A percentile compares a stretch with the other conserved stretches of the same genome.
Conservation (phyloP, 164 flowering plant genomes). For the Stephania yunnanensis region DNA sequence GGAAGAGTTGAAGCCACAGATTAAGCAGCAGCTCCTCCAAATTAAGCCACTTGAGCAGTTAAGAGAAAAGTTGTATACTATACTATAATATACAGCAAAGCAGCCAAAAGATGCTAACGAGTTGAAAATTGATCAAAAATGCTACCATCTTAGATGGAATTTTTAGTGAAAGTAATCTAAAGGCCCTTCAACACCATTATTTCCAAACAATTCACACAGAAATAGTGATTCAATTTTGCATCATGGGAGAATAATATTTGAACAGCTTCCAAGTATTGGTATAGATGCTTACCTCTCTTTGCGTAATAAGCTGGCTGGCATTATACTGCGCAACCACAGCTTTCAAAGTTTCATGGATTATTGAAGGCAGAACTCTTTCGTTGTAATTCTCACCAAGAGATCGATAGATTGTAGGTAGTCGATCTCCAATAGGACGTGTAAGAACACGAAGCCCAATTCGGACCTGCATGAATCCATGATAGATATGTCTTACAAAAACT, state of each 20-base stretch:
- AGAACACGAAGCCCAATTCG: conserved; percentile 86
- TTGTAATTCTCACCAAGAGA: conserved; percentile 78
- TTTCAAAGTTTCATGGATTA: conserved; percentile 81
- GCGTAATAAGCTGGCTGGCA: conserved; percentile 89
- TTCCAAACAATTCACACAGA: not conserved
- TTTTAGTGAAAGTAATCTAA: not conserved
- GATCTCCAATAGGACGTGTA: conserved; percentile 63
- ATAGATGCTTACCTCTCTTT: conserved; percentile 56
- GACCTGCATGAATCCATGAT: conserved; percentile 35
- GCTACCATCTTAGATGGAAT: not conserved
- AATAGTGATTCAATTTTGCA: not conserved
- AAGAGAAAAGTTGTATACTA: not conserved
- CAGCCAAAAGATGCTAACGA: not conserved
- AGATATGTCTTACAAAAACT: not conserved
- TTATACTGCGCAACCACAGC: conserved; percentile 90
- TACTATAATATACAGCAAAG: not conserved
- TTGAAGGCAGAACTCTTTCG: conserved; percentile 77
- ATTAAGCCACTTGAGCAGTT: not conserved
- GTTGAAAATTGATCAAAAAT: not conserved
- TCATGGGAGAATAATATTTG: not conserved
- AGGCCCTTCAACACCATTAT: not conserved
- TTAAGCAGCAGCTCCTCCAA: not conserved
- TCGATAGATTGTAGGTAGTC: conserved; percentile 67
- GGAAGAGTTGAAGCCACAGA: not conserved
- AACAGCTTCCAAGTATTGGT: not conserved